Evolutionary conservation across 2,329 filamentous ascomycete genomes (phyloP).

Genomic region (Juglanconis juglandina): DNA sequence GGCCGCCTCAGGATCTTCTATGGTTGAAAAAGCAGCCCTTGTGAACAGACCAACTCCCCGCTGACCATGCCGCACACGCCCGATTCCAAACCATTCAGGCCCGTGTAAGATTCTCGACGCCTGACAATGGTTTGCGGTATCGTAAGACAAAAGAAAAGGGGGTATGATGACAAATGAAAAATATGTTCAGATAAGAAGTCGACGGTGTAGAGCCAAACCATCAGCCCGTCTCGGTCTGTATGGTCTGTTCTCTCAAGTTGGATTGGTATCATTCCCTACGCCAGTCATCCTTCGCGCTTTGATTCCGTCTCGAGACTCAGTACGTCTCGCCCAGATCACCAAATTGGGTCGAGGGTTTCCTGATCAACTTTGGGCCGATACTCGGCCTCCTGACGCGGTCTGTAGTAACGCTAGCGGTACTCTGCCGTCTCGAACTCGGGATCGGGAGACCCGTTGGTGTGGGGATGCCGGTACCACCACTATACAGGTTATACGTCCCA

Average conservation of each 20-base stretch:
- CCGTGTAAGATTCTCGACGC: conserved; percentile 15
- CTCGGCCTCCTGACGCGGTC: conserved; percentile 11
- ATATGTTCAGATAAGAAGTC: conserved; percentile 13
- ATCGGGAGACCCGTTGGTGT: conserved; percentile 46
- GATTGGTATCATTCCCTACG: background rate
- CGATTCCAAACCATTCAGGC: conserved; percentile 14
- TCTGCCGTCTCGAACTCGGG: conserved; percentile 42
- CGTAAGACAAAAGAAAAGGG: conserved; percentile 17
- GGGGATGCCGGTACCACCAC: conserved; percentile 39
- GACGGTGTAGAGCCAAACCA: background rate
- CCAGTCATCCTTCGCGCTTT: background rate
- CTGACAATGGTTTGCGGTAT: conserved; percentile 16
- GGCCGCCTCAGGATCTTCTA: background rate
- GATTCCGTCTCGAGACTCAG: conserved; percentile 25
- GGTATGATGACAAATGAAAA: conserved; percentile 20
- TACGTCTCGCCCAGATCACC: conserved; percentile 54
- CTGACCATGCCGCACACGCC: conserved; percentile 5
- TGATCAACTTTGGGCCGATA: conserved; percentile 4
- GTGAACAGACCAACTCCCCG: background rate
- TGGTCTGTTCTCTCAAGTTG: background rate
- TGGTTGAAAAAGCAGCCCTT: background rate
- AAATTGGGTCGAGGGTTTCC: conserved; percentile 9
- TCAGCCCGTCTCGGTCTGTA: background rate
- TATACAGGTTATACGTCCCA: conserved; percentile 50
- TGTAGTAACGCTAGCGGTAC: conserved; percentile 24